A percentile compares a stretch with the other conserved stretches of the same genome.
Conservation (phyloP, 371 early-diverging fungal genomes). For the Mortierella sp. region DNA sequence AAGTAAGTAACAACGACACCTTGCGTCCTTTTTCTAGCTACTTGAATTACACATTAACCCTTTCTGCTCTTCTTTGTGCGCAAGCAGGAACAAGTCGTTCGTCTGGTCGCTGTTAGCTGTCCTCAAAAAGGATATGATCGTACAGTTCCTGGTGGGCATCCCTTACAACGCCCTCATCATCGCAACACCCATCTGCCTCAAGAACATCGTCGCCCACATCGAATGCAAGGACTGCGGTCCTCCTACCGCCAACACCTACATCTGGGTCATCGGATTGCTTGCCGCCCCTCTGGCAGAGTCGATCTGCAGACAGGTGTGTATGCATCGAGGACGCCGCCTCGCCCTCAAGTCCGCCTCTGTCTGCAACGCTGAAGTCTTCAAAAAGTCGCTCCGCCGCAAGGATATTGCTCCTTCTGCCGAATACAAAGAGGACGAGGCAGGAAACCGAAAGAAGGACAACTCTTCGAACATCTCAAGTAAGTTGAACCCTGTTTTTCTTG, state of each 20-base stretch:
- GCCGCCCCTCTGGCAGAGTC: slow-evolving; percentile 63
- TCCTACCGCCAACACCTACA: slow-evolving; percentile 59
- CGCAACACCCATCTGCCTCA: slow-evolving; percentile 68
- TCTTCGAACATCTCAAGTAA: slow-evolving; percentile 52
- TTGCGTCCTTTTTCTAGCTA: background rate
- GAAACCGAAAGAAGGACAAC: slow-evolving; percentile 57
- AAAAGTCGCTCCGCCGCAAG: slow-evolving; percentile 68
- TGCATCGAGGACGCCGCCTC: slow-evolving; percentile 70
- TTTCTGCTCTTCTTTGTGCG: background rate
- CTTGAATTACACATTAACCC: background rate
- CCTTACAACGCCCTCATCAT: slow-evolving; percentile 65
- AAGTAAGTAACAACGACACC: slow-evolving; percentile 24
- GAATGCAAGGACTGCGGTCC: slow-evolving; percentile 59
- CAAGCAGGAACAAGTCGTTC: slow-evolving; percentile 24
- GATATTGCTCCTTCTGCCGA: slow-evolving; percentile 58
- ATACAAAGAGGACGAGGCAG: slow-evolving; percentile 26
- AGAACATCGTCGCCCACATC: slow-evolving; percentile 68
- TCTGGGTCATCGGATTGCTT: slow-evolving; percentile 73
- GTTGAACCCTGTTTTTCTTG: background rate
- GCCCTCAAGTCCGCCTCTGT: slow-evolving; percentile 69
- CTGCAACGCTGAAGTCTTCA: slow-evolving; percentile 69
- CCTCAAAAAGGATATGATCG: slow-evolving; percentile 53
- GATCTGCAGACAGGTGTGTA: slow-evolving; percentile 62
- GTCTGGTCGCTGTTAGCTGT: slow-evolving; percentile 51
- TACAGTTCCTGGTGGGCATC: slow-evolving; percentile 61